Conservation (phyloP, 106 monocot genomes). For the Triglochin maritima region DNA sequence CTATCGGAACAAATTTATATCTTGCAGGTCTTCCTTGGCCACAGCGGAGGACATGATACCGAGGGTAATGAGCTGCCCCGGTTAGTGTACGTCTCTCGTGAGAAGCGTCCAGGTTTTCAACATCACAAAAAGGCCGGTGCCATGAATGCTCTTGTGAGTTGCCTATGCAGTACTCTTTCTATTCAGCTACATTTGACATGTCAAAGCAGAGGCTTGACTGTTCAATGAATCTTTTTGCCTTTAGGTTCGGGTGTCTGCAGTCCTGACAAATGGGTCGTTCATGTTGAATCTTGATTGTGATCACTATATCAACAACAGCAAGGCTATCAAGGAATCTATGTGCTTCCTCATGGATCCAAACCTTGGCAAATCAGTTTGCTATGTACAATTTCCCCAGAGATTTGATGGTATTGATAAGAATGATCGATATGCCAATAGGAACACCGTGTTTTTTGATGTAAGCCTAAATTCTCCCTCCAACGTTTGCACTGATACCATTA, state of each 20-base stretch:
- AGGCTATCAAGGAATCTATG: conserved; percentile 50
- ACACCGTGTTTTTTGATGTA: conserved; percentile 56
- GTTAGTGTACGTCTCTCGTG: conserved; percentile 39
- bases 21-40: conserved; percentile 75
- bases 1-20: background rate
- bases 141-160: conserved; percentile 39
- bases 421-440: conserved; percentile 58
- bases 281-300: conserved; percentile 57
- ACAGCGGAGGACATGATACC: conserved; percentile 71
- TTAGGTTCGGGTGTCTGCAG: conserved; percentile 55
- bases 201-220: background rate
- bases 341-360: conserved; percentile 52
- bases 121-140: conserved; percentile 52
- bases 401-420: conserved; percentile 55
- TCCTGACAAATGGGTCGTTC: conserved; percentile 46
- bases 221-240: background rate
- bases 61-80: conserved; percentile 88
- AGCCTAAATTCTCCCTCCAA: conserved; percentile 1
- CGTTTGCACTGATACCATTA: no score
- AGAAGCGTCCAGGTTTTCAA: conserved; percentile 40
- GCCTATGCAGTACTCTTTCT: background rate
- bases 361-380: conserved; percentile 43
- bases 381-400: conserved; percentile 53
- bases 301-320: conserved; percentile 60
- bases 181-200: background rate